These are phyloP conservation scores for Neurospora sp. DNA, from an alignment of 495 filamentous ascomycete species.

Conservation along the genomic window DNA sequence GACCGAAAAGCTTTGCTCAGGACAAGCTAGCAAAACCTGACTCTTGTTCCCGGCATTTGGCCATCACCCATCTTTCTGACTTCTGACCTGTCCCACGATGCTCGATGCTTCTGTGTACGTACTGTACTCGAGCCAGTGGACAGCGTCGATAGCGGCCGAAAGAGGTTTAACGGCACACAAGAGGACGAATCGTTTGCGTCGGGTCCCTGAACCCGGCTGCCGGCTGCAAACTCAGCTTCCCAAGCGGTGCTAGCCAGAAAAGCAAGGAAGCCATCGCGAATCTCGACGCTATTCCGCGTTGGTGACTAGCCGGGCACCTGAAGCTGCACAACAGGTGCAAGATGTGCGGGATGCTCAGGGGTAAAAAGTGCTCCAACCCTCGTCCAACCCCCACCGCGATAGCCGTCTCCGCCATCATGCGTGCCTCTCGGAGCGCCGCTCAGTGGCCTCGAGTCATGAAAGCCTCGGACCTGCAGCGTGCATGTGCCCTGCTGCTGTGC, in stretches of 20 bases:
- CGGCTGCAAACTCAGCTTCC: not conserved
- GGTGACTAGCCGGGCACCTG: not conserved
- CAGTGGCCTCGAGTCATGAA: not conserved
- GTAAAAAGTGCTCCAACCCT: not conserved
- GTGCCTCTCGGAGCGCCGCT: not conserved
- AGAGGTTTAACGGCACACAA: not conserved
- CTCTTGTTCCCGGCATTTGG: not conserved
- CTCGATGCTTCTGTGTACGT: not conserved
- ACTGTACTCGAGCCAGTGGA: not conserved
- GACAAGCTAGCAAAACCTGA: not conserved
- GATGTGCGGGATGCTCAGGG: not conserved
- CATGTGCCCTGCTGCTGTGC: not conserved
- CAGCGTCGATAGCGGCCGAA: not conserved
- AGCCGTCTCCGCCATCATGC: not conserved
- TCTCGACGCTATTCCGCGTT: not conserved
- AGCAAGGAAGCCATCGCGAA: not conserved
- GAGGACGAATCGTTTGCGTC: not conserved
- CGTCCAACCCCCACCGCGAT: not conserved
- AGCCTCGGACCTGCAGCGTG: not conserved
- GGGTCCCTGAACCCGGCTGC: not conserved
- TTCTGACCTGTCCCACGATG: not conserved
- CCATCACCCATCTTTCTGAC: not conserved
- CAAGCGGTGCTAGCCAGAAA: not conserved
- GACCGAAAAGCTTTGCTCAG: not conserved
- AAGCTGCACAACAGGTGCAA: not conserved